Evolutionary conservation across 495 filamentous ascomycete genomes (phyloP), one percentile per base, ranked within the genome.

Genomic region (Chlorociboria aeruginascens): DNA sequence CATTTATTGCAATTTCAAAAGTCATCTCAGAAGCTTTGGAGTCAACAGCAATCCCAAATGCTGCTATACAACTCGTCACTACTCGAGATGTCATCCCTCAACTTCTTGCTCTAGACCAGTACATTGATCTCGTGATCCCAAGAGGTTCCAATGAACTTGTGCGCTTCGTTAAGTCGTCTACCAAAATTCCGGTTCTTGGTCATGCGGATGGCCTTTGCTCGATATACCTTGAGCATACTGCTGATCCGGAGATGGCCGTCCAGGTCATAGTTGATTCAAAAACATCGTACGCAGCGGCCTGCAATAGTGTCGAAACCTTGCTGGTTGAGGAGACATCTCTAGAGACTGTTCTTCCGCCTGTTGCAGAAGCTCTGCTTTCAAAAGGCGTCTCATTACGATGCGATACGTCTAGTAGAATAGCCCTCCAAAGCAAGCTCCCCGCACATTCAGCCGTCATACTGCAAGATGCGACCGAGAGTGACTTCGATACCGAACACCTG

Each of bases 151-250:
- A 95, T 61, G 88, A 95, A 33, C 77, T 99, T 7, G 92, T 99
- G 35, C 76, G 84, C 12, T 87, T 81, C 64, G 85, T 95, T 63
- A 93, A 97, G 59, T 73, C 82, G 32, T 80, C 83, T 53, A 95
- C 92, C 45, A 85, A 85, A 52, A 97, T 99, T 50, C 93, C 92
- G 0, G 93, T 99, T 6, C 78, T 99, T 28, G 92, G 92, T 32
- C 92, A 99, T 61, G 93, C 92, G 10, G 93, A 99, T 61, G 92
- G 92, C 29, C 73, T 97, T 48, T 98, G 92, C 69, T 78, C 78
- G 48, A 81, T 89, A 48, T 99, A 95, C 66, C 75, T 99, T 31
- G 84, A 89, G 55, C 65, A 73, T 10, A 85, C 89, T 39, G 90
- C 86, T 25, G 81, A 90, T 52, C 65, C 68, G 16, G 67, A 76